A percentile compares a stretch with the other conserved stretches of the same genome.
phyloP scores from a whole-genome alignment of 441 rosid genomes.

The Populus hybrid region DNA sequence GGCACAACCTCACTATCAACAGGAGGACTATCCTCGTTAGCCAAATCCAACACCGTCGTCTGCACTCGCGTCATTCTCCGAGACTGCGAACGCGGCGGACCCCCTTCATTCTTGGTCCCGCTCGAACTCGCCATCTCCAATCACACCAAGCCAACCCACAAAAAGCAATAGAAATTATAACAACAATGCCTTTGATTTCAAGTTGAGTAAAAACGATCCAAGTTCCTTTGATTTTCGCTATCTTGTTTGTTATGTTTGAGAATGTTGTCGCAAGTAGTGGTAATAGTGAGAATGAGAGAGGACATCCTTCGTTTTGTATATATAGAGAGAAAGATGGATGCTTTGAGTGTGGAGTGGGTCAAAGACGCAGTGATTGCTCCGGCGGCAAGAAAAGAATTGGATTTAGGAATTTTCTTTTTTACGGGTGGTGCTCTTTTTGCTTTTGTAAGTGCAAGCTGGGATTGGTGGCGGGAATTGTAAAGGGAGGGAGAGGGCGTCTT shows the following conservation, averaged over 20 bases:
- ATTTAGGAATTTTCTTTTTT: no score
- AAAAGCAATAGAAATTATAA: neutral
- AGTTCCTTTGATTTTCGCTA: neutral
- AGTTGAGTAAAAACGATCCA: neutral
- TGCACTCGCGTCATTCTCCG: constrained; percentile 44
- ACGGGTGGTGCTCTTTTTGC: no score
- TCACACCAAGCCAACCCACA: neutral
- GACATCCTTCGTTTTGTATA: constrained; percentile 17
- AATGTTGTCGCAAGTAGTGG: no score
- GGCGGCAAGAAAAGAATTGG: constrained; percentile 53
- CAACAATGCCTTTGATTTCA: neutral
- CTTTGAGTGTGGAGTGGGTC: constrained; percentile 63
- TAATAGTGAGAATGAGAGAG: neutral
- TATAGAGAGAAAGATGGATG: constrained; percentile 31
- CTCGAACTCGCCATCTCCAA: constrained; percentile 79
- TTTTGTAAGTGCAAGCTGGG: no score
- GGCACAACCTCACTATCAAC: constrained; percentile 94
- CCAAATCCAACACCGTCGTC: constrained; percentile 52
- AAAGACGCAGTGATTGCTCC: constrained; percentile 40
- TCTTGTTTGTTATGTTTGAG: neutral
- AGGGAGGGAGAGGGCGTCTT: neutral
- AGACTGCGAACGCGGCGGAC: constrained; percentile 38
- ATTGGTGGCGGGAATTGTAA: no score
- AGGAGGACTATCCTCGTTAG: constrained; percentile 40
- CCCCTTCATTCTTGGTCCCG: constrained; percentile 45